Evolutionary conservation across 2,329 filamentous ascomycete genomes (phyloP), one percentile per base, ranked within the genome.

Genomic region (Hymenoscyphus salicellus): DNA sequence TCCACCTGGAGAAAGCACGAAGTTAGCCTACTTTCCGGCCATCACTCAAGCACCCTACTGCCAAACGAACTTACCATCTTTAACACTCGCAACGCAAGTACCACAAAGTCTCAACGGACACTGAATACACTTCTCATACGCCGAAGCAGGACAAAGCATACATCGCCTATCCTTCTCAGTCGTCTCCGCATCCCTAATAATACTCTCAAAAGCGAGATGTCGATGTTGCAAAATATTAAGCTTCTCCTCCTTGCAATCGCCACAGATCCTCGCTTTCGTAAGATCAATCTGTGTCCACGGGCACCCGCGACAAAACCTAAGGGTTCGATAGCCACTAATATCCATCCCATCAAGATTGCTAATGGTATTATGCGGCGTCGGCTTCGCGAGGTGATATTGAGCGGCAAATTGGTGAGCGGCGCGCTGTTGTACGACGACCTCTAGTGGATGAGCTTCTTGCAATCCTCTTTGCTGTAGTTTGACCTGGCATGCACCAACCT

Each of bases 201-300:
- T 41, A 3, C 14, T 5, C n/a, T 20, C 5, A 28, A 69, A 66
- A 2, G 60, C 32, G 1, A 33, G 5, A 46, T 69, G 66, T 10
- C 61, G 43, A 36, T 68, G 67, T 20, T 62, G 57, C 58, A 67
- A 65, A 26, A 71, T 69, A 1, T 20, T 20, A 28, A 63, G 38
- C 33, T 70, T 69, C 43, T 64, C 55, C 0, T 57, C 23, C 3
- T 41, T 38, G 43, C 68, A 70, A 2, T 30, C n/a, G 10, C 55
- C 52, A 26, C 70, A 72, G 46, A 72, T 71, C 17, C 43, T 60
- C 4, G 63, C 67, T 46, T 66, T 69, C 1, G 38, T 60, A 43
- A 69, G 57, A 26, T 72, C 69, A 17, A 72, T 33, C 30, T 70
- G 70, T 16, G 61, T 23, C 38, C 59, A 68, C 3, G 64, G 57